Base-by-base conservation (phyloP, 2,329 filamentous ascomycete species). In the Aspergillus udagawae region DNA sequence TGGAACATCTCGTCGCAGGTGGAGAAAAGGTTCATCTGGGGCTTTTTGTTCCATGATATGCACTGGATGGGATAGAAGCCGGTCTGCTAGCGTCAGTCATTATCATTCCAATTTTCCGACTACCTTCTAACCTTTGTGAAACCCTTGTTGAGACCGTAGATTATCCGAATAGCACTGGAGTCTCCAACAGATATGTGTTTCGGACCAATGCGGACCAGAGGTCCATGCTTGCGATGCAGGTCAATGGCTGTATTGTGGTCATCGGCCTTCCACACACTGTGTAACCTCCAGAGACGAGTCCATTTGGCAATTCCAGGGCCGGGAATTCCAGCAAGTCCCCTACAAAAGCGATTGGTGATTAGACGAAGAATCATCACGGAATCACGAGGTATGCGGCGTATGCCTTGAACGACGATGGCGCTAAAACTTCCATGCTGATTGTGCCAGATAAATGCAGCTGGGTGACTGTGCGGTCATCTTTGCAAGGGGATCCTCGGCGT, bases 11-110 rank as follows among this genome's bases (percentile, higher is more conserved):
- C 62, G 42, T 66, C 61, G 3, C 61, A 56, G 5, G 62, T 58
- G 12, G 64, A 65, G 27, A 67, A 67, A 17, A 67, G 59, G 28
- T 61, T 64, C 61, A 60, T 58, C 35, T 63, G 65, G 2, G 61
- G 60, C n/a, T 58, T 58, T 35, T 61, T 60, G n/a, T 64, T 59
- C 63, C 61, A 64, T 20, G 63, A 60, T 25, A 63, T 62, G 42
- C 54, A 58, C 23, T 67, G 63, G 29, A 66, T 59, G 14, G 64
- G 65, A 12, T 58, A 66, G 25, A 67, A 67, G 0, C 32, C 61
- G 4, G 53, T 55, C 53, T 55, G 27, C 42, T 21, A 3, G 8
- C 20, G 21, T 45, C 21, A 45, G 41, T 8, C 17, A 9, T 44
- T 44, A 44, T 44, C 10, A 9, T 5, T 4, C 2, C 1, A 10